Evolutionary conservation across 768 basidiomycete species (phyloP).

Genomic region (Hygrocybe punicea): DNA sequence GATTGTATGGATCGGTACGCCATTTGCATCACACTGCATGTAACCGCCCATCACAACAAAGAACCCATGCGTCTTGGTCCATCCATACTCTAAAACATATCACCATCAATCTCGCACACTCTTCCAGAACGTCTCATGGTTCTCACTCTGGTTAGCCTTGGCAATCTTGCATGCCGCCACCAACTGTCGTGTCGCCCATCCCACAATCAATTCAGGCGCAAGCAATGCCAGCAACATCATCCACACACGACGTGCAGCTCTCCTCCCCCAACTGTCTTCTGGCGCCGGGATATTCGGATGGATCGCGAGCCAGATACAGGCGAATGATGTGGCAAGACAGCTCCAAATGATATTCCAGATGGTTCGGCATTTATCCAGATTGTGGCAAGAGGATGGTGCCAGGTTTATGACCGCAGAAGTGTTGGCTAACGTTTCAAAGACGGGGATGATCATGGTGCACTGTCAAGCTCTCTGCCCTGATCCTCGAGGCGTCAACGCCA

Average conservation of each 20-base stretch:
- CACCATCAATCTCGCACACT: background rate
- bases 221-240: conserved; percentile 13
- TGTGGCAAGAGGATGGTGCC: background rate
- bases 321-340: conserved; percentile 22
- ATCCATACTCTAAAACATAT: background rate
- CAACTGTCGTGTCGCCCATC: no score
- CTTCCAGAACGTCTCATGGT: no score
- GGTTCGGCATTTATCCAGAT: conserved; percentile 7
- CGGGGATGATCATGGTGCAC: background rate
- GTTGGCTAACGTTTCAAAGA: background rate
- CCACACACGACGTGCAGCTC: conserved; percentile 1
- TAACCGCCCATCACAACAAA: no score
- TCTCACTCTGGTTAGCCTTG: no score
- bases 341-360: no score
- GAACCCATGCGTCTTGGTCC: conserved; percentile 8
- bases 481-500: no score
- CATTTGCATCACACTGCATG: background rate
- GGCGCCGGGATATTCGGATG: conserved; percentile 26
- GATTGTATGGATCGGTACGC: background rate
- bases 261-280: background rate
- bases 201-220: no score
- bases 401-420: background rate
- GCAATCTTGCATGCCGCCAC: no score
- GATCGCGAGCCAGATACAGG: conserved; percentile 24
- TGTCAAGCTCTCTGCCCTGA: no score